Base-by-base conservation (phyloP, 495 filamentous ascomycete genomes). In the Halenospora varia region DNA sequence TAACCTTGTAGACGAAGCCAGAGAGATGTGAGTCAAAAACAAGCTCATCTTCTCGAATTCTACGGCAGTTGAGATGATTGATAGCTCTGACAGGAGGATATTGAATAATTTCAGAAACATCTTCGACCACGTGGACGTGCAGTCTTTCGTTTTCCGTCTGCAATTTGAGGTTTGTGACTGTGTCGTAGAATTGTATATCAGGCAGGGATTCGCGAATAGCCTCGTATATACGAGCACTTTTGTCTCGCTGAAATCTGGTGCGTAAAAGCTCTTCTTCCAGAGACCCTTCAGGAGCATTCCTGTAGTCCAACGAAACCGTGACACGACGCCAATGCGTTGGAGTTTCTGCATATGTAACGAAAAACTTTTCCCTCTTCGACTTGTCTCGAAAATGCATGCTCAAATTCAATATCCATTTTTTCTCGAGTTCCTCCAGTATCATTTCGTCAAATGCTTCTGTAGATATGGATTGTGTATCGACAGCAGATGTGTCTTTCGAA, bases 301-400 rank as follows among this genome's bases (percentile, higher is more conserved):
- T 89, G 66, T 98, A 98, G 69, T 97, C 95, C 59, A 92, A 86
- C 8, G 95, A 97, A 35, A 98, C 83, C 10, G 95, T 97, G 48
- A 98, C 86, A 49, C 94, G 80, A 54, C 89, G 83, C 88, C 94
- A 96, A 57, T 82, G 79, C 50, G 83, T 88, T 18, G 84, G 80
- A 29, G 82, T 82, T 66, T 94, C 86, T 48, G 91, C 89, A 70
- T 89, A 97, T 10, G 94, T 97, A 54, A 98, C 87, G 72, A 98
- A 98, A 76, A 98, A 97, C 71, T 98, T 97, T 71, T 97, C 94
- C 40, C 95, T 84, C 53, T 88, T 90, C 10, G 94, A 96, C 60
- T 88, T 87, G 71, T 98, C 94, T 50, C 93, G 87, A 68, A 97
- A 97, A 73, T 96, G 91, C 94, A 98, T 97, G 73, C 92, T 96